A percentile compares a stretch with the other conserved stretches of the same genome.
These are phyloP conservation scores for Metschnikowia gruessii DNA, from an alignment of 805 yeast species.

Conservation along the genomic window DNA sequence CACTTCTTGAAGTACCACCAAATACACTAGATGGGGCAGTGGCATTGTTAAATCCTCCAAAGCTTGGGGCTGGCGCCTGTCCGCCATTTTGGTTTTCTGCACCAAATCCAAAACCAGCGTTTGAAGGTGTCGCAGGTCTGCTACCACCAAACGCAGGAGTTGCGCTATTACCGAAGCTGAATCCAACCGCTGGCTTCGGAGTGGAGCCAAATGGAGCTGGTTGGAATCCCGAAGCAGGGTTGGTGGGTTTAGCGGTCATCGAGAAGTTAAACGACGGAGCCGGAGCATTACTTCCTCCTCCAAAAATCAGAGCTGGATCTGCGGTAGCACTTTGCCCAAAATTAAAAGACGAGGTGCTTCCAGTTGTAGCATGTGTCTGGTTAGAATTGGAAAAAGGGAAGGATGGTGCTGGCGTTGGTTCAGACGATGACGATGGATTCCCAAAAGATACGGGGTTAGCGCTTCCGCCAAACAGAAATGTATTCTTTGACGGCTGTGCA, in stretches of 20 bases:
- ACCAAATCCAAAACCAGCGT: conserved; percentile 8
- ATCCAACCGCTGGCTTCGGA: conserved; percentile 10
- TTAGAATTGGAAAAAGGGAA: conserved; percentile 12
- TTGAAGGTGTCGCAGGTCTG: conserved; percentile 14
- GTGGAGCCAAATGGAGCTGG: conserved; percentile 6
- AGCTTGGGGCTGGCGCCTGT: neutral
- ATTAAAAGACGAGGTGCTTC: conserved; percentile 11
- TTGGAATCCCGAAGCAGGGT: conserved; percentile 6
- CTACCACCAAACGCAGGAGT: conserved; percentile 9
- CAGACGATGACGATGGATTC: conserved; percentile 6
- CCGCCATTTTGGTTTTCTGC: conserved; percentile 3
- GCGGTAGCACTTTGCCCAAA: conserved; percentile 26
- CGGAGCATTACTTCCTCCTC: conserved; percentile 18
- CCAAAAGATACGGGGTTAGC: conserved; percentile 1
- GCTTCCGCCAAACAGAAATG: conserved; percentile 3
- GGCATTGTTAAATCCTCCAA: conserved; percentile 6
- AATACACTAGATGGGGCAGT: conserved; percentile 9
- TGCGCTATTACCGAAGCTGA: conserved; percentile 14
- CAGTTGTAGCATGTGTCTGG: conserved; percentile 5
- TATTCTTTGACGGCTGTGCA: neutral
- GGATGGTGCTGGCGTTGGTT: conserved; percentile 14
- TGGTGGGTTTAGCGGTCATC: conserved; percentile 4
- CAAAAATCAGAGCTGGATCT: conserved; percentile 34
- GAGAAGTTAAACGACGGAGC: conserved; percentile 18
- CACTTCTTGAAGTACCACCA: conserved; percentile 11